Conservation (phyloP, 305 asterid species). For the Solanum chacoense region DNA sequence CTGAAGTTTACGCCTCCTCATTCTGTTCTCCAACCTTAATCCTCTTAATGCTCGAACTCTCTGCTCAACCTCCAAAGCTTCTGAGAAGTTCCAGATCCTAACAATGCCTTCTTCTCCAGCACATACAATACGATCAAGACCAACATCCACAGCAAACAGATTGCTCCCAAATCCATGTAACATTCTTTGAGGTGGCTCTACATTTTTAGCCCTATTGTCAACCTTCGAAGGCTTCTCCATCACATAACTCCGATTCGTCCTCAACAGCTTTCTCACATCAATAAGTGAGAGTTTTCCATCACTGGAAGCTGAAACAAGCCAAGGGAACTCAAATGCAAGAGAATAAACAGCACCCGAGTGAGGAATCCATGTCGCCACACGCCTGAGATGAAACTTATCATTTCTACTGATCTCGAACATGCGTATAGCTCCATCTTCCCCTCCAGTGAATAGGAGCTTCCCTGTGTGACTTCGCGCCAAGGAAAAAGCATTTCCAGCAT, state of each 20-base stretch:
- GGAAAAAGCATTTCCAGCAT: slow-evolving; percentile 52
- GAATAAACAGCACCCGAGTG: slow-evolving; percentile 71
- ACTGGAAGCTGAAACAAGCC: slow-evolving; percentile 89
- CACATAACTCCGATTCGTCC: slow-evolving; percentile 24
- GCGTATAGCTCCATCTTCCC: slow-evolving; percentile 87
- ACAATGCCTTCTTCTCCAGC: slow-evolving; percentile 96
- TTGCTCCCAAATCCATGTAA: slow-evolving; percentile 80
- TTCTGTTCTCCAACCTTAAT: slow-evolving; percentile 65
- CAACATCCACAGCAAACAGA: slow-evolving; percentile 66
- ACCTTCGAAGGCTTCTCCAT: slow-evolving; percentile 16
- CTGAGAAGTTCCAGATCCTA: slow-evolving; percentile 91
- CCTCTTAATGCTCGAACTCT: slow-evolving; percentile 47
- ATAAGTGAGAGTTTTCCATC: slow-evolving; percentile 88
- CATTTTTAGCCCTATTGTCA: slow-evolving; percentile 16
- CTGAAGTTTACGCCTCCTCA: slow-evolving; percentile 75
- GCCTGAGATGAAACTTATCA: slow-evolving; percentile 21
- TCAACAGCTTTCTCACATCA: slow-evolving; percentile 74
- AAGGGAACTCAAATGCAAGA: slow-evolving; percentile 94
- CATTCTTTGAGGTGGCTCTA: slow-evolving; percentile 94
- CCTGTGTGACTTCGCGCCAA: slow-evolving; percentile 85
- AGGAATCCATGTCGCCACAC: slow-evolving; percentile 77
- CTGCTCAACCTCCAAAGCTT: slow-evolving; percentile 80
- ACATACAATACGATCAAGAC: slow-evolving; percentile 78
- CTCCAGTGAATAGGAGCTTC: slow-evolving; percentile 76
- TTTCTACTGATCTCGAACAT: slow-evolving; percentile 61